These are phyloP conservation scores for Hypoxylon sp. DNA, from an alignment of 2,329 filamentous ascomycete genomes.

Conservation along the genomic window DNA sequence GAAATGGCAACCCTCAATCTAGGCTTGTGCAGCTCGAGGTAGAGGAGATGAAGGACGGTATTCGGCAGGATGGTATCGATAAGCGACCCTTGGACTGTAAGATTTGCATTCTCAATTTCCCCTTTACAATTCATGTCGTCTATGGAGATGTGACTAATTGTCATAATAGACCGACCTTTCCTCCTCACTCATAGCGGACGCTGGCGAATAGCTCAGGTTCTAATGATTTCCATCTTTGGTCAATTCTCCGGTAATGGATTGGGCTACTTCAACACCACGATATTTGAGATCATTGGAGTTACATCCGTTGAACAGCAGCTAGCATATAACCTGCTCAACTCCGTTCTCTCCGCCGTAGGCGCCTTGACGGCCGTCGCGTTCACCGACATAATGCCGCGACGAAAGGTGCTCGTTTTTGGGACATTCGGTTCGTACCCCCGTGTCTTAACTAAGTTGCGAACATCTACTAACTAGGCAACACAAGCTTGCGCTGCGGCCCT, in stretches of 20 bases:
- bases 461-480: slow-evolving; percentile 24
- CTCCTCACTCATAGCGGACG: slow-evolving; percentile 61
- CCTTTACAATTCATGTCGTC: too few relatives aligned
- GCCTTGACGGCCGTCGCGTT: slow-evolving; percentile 61
- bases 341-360: slow-evolving; percentile 61
- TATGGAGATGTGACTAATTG: not conserved
- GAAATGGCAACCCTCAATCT: slow-evolving; percentile 59
- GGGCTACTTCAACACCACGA: slow-evolving; percentile 66
- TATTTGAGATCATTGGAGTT: slow-evolving; percentile 61
- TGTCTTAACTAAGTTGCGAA: not conserved
- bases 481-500: slow-evolving; percentile 59
- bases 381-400: slow-evolving; percentile 64
- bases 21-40: slow-evolving; percentile 60
- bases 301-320: slow-evolving; percentile 58
- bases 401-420: slow-evolving; percentile 62
- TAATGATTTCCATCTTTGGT: slow-evolving; percentile 67
- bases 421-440: slow-evolving; percentile 55
- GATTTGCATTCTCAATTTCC: slow-evolving; percentile 28
- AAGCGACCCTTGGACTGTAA: slow-evolving; percentile 64
- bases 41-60: slow-evolving; percentile 61
- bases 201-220: slow-evolving; percentile 64
- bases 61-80: slow-evolving; percentile 62
- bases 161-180: slow-evolving; percentile 60
- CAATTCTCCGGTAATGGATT: slow-evolving; percentile 67
- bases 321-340: slow-evolving; percentile 64